Conservation (phyloP, 2,329 filamentous ascomycete species). For the Aureobasidium leucospermi region DNA sequence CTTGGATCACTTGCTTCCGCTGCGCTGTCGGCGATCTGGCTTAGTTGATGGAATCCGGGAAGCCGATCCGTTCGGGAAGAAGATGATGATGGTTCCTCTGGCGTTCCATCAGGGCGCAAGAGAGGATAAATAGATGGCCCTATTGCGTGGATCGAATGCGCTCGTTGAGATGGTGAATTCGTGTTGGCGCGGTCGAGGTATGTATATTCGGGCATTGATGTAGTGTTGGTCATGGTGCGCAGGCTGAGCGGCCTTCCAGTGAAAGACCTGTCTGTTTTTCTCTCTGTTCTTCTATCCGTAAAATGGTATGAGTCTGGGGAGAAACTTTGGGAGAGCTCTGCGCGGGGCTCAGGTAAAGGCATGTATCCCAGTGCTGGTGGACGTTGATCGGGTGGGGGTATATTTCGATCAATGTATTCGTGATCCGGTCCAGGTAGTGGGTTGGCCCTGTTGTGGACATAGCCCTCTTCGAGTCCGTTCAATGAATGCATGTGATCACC, state of each 20-base stretch:
- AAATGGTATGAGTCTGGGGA: not conserved
- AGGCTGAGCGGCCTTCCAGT: not conserved
- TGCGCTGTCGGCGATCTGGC: constrained; percentile 24
- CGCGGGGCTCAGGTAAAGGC: not conserved
- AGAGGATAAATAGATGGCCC: not conserved
- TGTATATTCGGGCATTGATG: not conserved
- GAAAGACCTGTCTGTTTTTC: not conserved
- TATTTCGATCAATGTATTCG: not conserved
- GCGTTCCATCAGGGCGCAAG: not conserved
- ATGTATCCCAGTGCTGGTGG: not conserved
- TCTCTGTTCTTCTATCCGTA: not conserved
- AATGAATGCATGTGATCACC: not conserved
- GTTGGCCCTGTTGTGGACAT: not conserved
- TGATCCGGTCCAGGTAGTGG: not conserved
- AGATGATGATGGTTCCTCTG: constrained; percentile 16
- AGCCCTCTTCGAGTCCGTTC: not conserved
- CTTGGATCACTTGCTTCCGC: constrained; percentile 19
- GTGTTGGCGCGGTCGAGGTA: not conserved
- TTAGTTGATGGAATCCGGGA: constrained; percentile 27
- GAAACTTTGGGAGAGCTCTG: not conserved
- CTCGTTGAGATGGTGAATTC: not conserved
- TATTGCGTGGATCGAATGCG: not conserved
- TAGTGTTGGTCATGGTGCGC: constrained; percentile 4
- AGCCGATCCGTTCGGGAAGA: constrained; percentile 23
- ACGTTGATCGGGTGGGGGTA: not conserved